Percentiles rank a stretch among this genome's conserved stretches.
Evolutionary conservation across 345 rosid genomes (phyloP).

Genomic region (Carallia brachiata): DNA sequence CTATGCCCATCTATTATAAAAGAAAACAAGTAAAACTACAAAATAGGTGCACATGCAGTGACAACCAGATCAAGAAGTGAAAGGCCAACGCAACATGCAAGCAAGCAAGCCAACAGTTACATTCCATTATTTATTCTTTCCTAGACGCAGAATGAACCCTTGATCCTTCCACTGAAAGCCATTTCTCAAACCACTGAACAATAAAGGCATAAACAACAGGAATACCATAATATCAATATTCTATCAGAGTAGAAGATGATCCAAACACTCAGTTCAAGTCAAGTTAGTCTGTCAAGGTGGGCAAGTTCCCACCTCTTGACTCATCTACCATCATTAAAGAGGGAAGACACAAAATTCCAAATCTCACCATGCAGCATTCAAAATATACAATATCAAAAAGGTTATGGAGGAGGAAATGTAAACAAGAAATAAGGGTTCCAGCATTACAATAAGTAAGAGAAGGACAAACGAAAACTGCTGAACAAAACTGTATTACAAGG

Average conservation of each 20-base stretch:
- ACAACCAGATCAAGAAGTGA: conserved; percentile 4
- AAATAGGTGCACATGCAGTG: background rate
- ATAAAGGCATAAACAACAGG: background rate
- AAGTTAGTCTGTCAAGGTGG: background rate
- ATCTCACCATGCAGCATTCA: background rate
- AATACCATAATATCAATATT: background rate
- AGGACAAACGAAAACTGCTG: too few species aligned
- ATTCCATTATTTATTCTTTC: background rate
- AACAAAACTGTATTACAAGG: too few species aligned
- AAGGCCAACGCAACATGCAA: background rate
- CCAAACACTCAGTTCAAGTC: background rate
- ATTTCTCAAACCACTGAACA: background rate
- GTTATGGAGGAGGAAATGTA: too few species aligned
- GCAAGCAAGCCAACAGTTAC: background rate
- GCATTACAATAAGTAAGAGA: background rate
- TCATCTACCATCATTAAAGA: background rate
- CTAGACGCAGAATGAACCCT: too few species aligned
- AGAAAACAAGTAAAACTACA: conserved; percentile 13
- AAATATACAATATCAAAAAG: background rate
- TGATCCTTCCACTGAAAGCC: background rate
- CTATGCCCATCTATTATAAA: conserved; percentile 71
- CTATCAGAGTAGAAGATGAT: background rate
- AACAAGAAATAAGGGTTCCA: background rate
- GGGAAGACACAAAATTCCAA: background rate
- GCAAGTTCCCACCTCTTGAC: background rate